Evolutionary conservation across 257 asterid species (phyloP).

Genomic region (Knoxia roxburghii): DNA sequence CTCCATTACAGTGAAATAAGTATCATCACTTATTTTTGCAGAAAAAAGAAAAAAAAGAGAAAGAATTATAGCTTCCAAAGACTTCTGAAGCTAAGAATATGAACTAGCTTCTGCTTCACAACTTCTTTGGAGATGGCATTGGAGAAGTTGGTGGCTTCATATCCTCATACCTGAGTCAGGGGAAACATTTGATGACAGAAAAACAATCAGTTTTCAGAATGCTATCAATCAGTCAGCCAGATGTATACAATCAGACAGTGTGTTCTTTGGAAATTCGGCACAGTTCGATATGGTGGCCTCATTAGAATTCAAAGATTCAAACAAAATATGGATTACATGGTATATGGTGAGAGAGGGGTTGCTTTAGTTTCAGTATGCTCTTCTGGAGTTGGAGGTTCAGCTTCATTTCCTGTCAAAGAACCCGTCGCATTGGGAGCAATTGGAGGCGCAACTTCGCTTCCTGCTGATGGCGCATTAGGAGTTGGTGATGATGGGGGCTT

Average conservation of each 20-base stretch:
- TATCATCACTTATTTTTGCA: no score
- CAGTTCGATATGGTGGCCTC: neutral
- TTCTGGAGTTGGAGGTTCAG: conserved; percentile 16
- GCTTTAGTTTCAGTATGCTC: conserved; percentile 22
- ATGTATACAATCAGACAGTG: conserved; percentile 3
- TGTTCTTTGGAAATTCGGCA: neutral
- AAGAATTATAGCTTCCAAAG: neutral
- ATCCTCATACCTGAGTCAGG: conserved; percentile 61
- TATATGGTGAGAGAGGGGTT: conserved; percentile 53
- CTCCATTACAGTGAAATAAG: conserved; percentile 2
- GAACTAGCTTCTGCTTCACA: conserved; percentile 13
- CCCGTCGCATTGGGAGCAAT: no score
- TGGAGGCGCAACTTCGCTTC: conserved; percentile 16
- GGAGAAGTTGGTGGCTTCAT: conserved; percentile 82
- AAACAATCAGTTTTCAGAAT: conserved; percentile 2
- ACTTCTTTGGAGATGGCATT: conserved; percentile 39
- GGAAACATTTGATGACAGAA: conserved; percentile 8
- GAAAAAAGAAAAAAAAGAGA: no score
- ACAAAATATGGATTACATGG: conserved; percentile 39
- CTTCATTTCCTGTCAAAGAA: conserved; percentile 18
- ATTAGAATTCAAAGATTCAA: neutral
- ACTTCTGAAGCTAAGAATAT: neutral
- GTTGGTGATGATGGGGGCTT: conserved; percentile 53
- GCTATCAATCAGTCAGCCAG: neutral
- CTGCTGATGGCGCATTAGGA: conserved; percentile 38